A percentile compares a stretch with the other conserved stretches of the same genome.
phyloP scores from a whole-genome alignment of 1,284 basidiomycete species.

The Trichosporon sp. region DNA sequence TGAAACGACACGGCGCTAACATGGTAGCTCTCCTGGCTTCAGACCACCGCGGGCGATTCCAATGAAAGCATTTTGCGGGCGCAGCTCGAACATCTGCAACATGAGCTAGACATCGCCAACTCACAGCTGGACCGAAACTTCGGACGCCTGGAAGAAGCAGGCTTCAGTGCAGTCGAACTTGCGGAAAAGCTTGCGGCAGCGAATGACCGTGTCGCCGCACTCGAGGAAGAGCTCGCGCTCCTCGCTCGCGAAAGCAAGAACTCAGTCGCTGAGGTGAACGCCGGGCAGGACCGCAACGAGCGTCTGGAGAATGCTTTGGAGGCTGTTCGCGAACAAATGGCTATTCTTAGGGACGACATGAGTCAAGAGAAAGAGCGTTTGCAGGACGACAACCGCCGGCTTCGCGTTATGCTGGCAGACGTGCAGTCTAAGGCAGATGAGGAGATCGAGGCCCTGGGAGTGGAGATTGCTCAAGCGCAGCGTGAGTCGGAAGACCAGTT shows the following conservation, averaged over 20 bases:
- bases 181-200: slow-evolving; percentile 49
- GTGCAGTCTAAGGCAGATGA: slow-evolving; percentile 23
- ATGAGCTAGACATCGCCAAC: slow-evolving; percentile 49
- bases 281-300: slow-evolving; percentile 16
- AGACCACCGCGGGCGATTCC: slow-evolving; percentile 39
- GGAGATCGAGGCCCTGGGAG: slow-evolving; percentile 20
- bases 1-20: too few species aligned
- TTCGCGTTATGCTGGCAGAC: slow-evolving; percentile 26
- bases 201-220: slow-evolving; percentile 36
- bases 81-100: slow-evolving; percentile 50
- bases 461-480: neutral
- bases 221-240: slow-evolving; percentile 45
- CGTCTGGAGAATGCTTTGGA: slow-evolving; percentile 28
- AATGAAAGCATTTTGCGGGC: slow-evolving; percentile 46
- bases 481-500: slow-evolving; percentile 7
- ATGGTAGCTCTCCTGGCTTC: slow-evolving; percentile 44
- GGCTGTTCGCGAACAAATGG: slow-evolving; percentile 34
- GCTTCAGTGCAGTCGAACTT: slow-evolving; percentile 46
- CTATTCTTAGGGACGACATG: slow-evolving; percentile 29
- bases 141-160: slow-evolving; percentile 49
- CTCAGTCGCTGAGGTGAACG: slow-evolving; percentile 16
- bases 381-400: slow-evolving; percentile 29
- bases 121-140: slow-evolving; percentile 52
- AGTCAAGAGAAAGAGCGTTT: slow-evolving; percentile 29
- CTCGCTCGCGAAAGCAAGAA: slow-evolving; percentile 30